phyloP scores from a whole-genome alignment of 371 early-diverging fungal genomes.

The Mucor circinelloides region DNA sequence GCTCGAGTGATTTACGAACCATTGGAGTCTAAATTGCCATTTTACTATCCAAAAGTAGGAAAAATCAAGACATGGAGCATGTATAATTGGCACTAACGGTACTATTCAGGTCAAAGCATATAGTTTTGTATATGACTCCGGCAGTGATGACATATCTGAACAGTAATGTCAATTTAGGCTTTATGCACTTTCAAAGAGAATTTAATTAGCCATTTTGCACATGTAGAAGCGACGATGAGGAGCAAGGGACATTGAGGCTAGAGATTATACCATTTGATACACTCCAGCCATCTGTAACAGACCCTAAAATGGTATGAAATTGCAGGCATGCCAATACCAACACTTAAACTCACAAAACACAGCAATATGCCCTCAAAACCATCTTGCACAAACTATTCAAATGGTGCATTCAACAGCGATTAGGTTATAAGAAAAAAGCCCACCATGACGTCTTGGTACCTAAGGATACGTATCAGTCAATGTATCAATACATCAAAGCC shows the following conservation, averaged over 20 bases:
- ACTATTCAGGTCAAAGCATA: slow-evolving; percentile 42
- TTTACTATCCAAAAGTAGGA: slow-evolving; percentile 74
- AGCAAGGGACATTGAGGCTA: slow-evolving; percentile 26
- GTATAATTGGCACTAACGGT: not conserved
- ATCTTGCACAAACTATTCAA: slow-evolving; percentile 75
- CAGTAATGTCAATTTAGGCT: not conserved
- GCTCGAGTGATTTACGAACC: slow-evolving; percentile 32
- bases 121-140: slow-evolving; percentile 35
- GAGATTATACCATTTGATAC: slow-evolving; percentile 33
- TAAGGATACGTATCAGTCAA: slow-evolving; percentile 64
- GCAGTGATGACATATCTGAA: not conserved
- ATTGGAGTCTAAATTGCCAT: slow-evolving; percentile 51
- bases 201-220: slow-evolving; percentile 1
- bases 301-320: slow-evolving; percentile 55
- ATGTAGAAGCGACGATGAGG: not conserved
- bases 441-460: slow-evolving; percentile 73
- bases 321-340: not conserved
- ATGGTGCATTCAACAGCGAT: slow-evolving; percentile 72
- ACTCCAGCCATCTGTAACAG: slow-evolving; percentile 13
- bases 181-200: not conserved
- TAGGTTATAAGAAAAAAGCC: slow-evolving; percentile 78
- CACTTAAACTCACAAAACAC: not conserved
- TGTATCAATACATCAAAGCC: slow-evolving; percentile 66
- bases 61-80: not conserved
- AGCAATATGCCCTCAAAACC: slow-evolving; percentile 65